Evolutionary conservation across 768 basidiomycete genomes (phyloP).

Genomic region (Boletus patriciae): DNA sequence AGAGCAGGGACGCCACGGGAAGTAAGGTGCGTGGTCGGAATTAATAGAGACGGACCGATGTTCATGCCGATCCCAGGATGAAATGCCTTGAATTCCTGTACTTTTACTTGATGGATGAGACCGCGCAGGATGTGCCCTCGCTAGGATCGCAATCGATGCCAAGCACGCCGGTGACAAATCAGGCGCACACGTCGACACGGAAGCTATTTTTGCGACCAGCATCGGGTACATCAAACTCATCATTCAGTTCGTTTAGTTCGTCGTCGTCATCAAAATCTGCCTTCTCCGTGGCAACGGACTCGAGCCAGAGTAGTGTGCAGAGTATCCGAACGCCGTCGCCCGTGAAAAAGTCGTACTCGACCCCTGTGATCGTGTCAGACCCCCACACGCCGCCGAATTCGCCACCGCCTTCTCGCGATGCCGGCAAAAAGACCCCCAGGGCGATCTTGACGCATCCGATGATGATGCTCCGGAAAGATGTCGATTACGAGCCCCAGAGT

Average conservation of each 20-base stretch:
- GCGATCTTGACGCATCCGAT: constrained; percentile 44
- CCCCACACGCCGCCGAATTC: constrained; percentile 25
- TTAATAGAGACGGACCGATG: constrained; percentile 8
- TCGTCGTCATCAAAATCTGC: constrained; percentile 37
- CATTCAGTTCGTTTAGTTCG: constrained; percentile 26
- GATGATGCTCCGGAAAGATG: constrained; percentile 66
- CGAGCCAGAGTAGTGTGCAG: constrained; percentile 30
- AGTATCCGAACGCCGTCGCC: constrained; percentile 41
- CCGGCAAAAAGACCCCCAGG: constrained; percentile 18
- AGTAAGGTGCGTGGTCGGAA: constrained; percentile 77
- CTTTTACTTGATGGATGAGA: constrained; percentile 91
- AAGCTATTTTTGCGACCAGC: constrained; percentile 27
- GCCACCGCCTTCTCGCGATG: constrained; percentile 30
- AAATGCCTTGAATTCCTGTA: constrained; percentile 95
- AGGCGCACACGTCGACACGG: constrained; percentile 26
- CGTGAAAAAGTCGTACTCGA: constrained; percentile 37
- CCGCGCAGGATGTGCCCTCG: constrained; percentile 26
- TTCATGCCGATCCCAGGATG: constrained; percentile 57
- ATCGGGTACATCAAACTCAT: constrained; percentile 18
- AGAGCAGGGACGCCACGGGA: constrained; percentile 82
- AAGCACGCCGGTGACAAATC: constrained; percentile 26
- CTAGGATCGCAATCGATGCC: constrained; percentile 35
- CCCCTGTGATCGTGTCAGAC: constrained; percentile 16
- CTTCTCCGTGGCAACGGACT: constrained; percentile 41
- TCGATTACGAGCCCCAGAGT: constrained; percentile 72